Evolutionary conservation across 2,329 filamentous ascomycete species (phyloP).

Genomic region (Helminthosporium solani): DNA sequence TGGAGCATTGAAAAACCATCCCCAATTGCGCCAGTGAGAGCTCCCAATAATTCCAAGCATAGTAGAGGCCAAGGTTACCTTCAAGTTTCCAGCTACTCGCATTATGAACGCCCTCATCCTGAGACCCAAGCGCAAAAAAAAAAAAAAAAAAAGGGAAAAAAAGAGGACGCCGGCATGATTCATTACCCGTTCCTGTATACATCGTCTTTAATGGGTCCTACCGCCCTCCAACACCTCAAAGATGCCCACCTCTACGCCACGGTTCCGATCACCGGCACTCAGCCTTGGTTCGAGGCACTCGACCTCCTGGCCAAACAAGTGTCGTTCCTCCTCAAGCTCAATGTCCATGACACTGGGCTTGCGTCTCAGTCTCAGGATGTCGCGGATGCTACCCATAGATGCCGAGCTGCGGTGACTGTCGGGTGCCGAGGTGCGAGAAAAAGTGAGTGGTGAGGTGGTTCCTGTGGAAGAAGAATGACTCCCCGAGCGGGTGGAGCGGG

Average conservation of each 20-base stretch:
- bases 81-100: not conserved
- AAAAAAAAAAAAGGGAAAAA: not conserved
- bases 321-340: slow-evolving; percentile 39
- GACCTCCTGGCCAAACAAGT: slow-evolving; percentile 31
- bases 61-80: not conserved
- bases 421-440: slow-evolving; percentile 32
- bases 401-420: slow-evolving; percentile 28
- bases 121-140: not conserved
- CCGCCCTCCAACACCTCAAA: slow-evolving; percentile 42
- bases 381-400: slow-evolving; percentile 26
- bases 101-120: not conserved
- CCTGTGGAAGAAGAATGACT: slow-evolving; percentile 19
- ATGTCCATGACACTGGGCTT: slow-evolving; percentile 38
- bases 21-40: slow-evolving; percentile 1
- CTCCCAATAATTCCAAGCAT: not conserved
- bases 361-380: slow-evolving; percentile 34
- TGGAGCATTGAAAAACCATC: too few relatives aligned
- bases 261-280: slow-evolving; percentile 5
- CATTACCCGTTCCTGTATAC: not conserved
- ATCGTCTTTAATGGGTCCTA: slow-evolving; percentile 3
- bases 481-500: slow-evolving; percentile 30
- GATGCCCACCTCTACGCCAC: slow-evolving; percentile 32
- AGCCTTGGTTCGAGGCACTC: slow-evolving; percentile 36
- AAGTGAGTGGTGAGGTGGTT: slow-evolving; percentile 33
- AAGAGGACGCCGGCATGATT: not conserved